These are phyloP conservation scores for Rhizophagus prolifer DNA, from an alignment of 192 early-diverging fungal genomes.

Conservation along the genomic window DNA sequence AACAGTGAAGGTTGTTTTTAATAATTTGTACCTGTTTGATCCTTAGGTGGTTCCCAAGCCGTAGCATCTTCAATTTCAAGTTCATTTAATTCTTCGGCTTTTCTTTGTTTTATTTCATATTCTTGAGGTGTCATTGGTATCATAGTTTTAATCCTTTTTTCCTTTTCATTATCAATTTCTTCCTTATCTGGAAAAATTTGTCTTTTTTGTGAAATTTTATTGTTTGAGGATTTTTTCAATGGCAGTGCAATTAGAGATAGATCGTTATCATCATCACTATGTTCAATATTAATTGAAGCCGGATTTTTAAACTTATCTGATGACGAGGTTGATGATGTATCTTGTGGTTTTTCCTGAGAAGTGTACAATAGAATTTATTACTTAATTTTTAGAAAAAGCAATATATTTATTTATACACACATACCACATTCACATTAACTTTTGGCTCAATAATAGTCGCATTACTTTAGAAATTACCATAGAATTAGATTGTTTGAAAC, in stretches of 20 bases:
- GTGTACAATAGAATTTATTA: neutral
- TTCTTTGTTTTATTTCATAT: conserved; percentile 13
- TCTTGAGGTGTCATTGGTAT: conserved; percentile 23
- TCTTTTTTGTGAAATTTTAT: neutral
- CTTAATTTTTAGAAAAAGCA: neutral
- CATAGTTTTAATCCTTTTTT: conserved; percentile 8
- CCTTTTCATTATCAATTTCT: neutral
- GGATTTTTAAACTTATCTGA: neutral
- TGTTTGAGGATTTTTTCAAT: neutral
- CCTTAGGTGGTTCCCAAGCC: conserved; percentile 25
- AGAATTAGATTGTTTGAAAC: neutral
- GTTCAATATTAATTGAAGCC: neutral
- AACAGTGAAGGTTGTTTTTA: neutral
- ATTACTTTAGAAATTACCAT: neutral
- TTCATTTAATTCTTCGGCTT: conserved; percentile 5
- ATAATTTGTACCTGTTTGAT: conserved; percentile 11
- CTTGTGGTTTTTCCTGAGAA: neutral
- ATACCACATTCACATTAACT: neutral
- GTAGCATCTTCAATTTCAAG: conserved; percentile 16
- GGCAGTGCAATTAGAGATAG: neutral
- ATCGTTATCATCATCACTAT: too few relatives aligned
- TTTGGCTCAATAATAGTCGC: neutral
- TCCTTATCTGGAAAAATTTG: neutral
- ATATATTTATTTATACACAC: neutral
- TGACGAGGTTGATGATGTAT: neutral